phyloP scores from a whole-genome alignment of 768 basidiomycete species.

The Kwoniella sp. region DNA sequence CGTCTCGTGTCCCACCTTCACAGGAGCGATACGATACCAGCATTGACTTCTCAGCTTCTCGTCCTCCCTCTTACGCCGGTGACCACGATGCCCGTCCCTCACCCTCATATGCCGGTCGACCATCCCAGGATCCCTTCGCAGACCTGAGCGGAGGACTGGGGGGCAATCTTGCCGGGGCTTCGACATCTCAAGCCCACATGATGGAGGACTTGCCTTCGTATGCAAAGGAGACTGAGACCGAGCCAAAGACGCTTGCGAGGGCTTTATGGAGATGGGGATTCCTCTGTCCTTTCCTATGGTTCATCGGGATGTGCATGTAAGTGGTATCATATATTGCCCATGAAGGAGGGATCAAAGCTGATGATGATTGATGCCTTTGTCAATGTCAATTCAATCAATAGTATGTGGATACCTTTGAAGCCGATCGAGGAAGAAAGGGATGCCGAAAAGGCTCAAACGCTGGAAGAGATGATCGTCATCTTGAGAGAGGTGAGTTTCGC shows the following conservation, averaged over 20 bases:
- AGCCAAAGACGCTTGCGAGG: conserved; percentile 47
- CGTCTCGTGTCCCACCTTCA: not conserved
- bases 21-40: not conserved
- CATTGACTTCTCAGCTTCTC: conserved; percentile 9
- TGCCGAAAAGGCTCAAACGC: conserved; percentile 45
- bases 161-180: not conserved
- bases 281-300: conserved; percentile 43
- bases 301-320: conserved; percentile 48
- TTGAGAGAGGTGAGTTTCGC: conserved; percentile 37
- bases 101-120: not conserved
- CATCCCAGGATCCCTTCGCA: not conserved
- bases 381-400: conserved; percentile 8
- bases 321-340: conserved; percentile 8
- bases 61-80: conserved; percentile 16
- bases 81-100: not conserved
- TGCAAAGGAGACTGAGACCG: conserved; percentile 37
- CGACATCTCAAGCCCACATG: not conserved
- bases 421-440: conserved; percentile 44
- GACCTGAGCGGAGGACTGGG: conserved; percentile 9
- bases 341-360: not conserved
- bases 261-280: conserved; percentile 47
- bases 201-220: conserved; percentile 32
- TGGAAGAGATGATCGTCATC: conserved; percentile 49
- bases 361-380: not conserved
- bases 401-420: conserved; percentile 48